Percentiles rank a stretch among this genome's conserved stretches.
These are phyloP conservation scores for Phaffomyces thermotolerans DNA, from an alignment of 805 yeast species.

Conservation along the genomic window DNA sequence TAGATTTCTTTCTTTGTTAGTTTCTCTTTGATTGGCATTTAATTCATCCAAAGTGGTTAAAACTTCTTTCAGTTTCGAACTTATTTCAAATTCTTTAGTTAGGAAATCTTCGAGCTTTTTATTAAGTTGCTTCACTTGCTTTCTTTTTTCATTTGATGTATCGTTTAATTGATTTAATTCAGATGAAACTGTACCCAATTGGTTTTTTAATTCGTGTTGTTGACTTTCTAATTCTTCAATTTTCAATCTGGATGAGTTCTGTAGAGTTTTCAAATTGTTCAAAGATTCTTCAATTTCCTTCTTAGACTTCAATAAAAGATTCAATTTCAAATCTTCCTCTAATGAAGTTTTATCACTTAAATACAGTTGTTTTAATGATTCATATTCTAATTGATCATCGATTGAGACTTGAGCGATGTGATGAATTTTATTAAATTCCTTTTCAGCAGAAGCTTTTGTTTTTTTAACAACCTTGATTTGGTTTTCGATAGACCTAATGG, in stretches of 20 bases:
- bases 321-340: slow-evolving; percentile 43
- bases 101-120: slow-evolving; percentile 30
- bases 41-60: slow-evolving; percentile 60
- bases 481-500: slow-evolving; percentile 33
- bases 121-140: slow-evolving; percentile 34
- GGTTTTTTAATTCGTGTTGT: slow-evolving; percentile 24
- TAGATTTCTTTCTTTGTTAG: slow-evolving; percentile 58
- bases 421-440: slow-evolving; percentile 25
- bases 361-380: slow-evolving; percentile 46
- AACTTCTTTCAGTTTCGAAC: slow-evolving; percentile 53
- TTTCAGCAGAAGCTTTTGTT: slow-evolving; percentile 34
- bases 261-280: slow-evolving; percentile 29
- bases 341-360: slow-evolving; percentile 53
- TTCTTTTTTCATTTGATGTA: slow-evolving; percentile 32
- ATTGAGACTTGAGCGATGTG: slow-evolving; percentile 36
- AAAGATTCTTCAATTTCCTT: slow-evolving; percentile 35
- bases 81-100: slow-evolving; percentile 52
- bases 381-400: slow-evolving; percentile 52
- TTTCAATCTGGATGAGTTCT: slow-evolving; percentile 29
- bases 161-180: slow-evolving; percentile 27
- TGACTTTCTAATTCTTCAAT: slow-evolving; percentile 28
- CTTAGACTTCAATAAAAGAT: slow-evolving; percentile 35
- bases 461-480: slow-evolving; percentile 42
- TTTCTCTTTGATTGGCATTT: slow-evolving; percentile 69
- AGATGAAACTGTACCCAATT: slow-evolving; percentile 16